Evolutionary conservation across 257 asterid species (phyloP), one percentile per base, ranked within the genome.

Genomic region (Solanum neorickii): DNA sequence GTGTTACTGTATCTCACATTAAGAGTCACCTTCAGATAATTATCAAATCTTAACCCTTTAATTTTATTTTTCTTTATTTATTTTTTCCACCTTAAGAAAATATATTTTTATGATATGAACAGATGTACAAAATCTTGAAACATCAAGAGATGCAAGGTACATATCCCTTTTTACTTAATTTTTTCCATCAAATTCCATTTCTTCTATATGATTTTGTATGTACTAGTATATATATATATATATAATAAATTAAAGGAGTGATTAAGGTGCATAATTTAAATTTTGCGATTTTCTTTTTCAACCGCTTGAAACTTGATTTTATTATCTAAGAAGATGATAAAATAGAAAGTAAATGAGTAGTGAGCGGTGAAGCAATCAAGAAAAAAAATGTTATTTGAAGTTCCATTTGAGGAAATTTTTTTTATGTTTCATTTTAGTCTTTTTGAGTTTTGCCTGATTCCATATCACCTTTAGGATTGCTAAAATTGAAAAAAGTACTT

Each of bases 1-100:
- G 94, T 84, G 85, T 95, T 82, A 93, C 95, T 3, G 89, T 95
- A 83, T 91, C 98, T 42, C 98, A 95, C 87, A 93, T 95, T 56
- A 95, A 95, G 92, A 94, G 98, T 88, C 98, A 95, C 76, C 95
- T 95, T 49, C 98, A 95, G 98, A 98, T 95, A 60, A 9, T 60
- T 3, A 33, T 33, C 35, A 33, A 5, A 33, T 33, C 35, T 18
- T 56, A 56, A 56, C 37, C 37, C 9, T 39, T 39, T 39, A 6
- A 52, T 52, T 52, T 3, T 52, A 0, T 49, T 15, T 3, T 2
- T 1, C 2, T 21, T 21, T 3, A 3, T 23, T 4, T 9, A 1
- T 35, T 5, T 2, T 1, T 2, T 14, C 15, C 15, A 65, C 33
- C 18, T 41, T 44, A 78, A 25, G 25, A 76, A 66, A 25, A n/a